phyloP scores from a whole-genome alignment of 2,329 filamentous ascomycete genomes.

The Cordyceps militaris region DNA sequence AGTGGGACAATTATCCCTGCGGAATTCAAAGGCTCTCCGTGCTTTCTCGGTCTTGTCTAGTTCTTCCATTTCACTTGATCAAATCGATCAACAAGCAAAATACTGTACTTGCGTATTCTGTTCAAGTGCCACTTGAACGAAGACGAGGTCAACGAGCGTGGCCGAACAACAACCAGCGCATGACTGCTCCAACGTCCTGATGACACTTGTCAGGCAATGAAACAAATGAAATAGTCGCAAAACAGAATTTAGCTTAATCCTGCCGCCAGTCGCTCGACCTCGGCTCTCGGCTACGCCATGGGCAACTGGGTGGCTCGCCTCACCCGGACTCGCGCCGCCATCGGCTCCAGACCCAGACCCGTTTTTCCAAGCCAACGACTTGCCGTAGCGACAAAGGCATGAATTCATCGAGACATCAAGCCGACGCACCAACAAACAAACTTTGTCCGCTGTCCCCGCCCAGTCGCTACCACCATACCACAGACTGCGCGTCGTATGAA shows the following conservation, averaged over 20 bases:
- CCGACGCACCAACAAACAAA: neutral
- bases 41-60: neutral
- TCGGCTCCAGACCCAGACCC: conserved; percentile 10
- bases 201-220: neutral
- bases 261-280: neutral
- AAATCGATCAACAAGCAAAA: neutral
- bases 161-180: neutral
- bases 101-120: neutral
- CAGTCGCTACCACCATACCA: too few species aligned
- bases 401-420: neutral
- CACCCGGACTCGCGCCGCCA: neutral
- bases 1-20: neutral
- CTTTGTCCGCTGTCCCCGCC: neutral
- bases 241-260: neutral
- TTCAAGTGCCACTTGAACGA: neutral
- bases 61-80: neutral
- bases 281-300: neutral
- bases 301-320: neutral
- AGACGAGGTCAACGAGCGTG: neutral
- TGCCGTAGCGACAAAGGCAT: neutral
- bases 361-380: conserved; percentile 5
- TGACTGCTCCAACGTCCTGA: neutral
- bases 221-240: neutral
- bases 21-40: neutral
- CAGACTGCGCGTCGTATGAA: neutral